Percentiles rank a stretch among this genome's conserved stretches.
These are phyloP conservation scores for Botrytis hyacinthi DNA, from an alignment of 2,329 filamentous ascomycete species.

Conservation along the genomic window DNA sequence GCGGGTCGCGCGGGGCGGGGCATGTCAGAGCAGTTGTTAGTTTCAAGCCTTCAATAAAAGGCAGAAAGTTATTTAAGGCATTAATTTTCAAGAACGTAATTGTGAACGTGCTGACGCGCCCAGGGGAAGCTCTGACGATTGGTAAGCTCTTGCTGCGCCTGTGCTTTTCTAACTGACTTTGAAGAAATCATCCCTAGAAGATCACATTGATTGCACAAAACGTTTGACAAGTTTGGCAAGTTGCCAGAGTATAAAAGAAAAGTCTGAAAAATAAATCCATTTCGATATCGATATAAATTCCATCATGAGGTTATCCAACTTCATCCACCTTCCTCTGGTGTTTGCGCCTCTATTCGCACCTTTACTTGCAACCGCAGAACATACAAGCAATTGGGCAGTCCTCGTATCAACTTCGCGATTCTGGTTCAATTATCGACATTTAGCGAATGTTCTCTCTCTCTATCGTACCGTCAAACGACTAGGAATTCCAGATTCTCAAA, in stretches of 20 bases:
- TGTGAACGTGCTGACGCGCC: background rate
- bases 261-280: background rate
- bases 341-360: slow-evolving; percentile 50
- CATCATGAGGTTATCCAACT: slow-evolving; percentile 51
- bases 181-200: background rate
- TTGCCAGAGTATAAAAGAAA: background rate
- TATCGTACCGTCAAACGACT: slow-evolving; percentile 98
- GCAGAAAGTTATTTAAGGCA: background rate
- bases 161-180: too few relatives aligned
- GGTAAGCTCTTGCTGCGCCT: slow-evolving; percentile 6
- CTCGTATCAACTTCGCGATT: slow-evolving; percentile 98
- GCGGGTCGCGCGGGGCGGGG: slow-evolving; percentile 3
- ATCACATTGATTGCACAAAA: background rate
- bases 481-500: slow-evolving; percentile 96
- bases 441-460: slow-evolving; percentile 94
- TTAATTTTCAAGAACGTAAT: background rate
- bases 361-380: slow-evolving; percentile 54
- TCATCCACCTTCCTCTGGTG: slow-evolving; percentile 44
- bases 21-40: background rate
- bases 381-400: slow-evolving; percentile 99
- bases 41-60: background rate
- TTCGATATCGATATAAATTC: background rate
- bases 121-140: background rate
- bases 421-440: slow-evolving; percentile 99
- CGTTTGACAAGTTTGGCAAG: background rate